phyloP scores from a whole-genome alignment of 495 filamentous ascomycete species.

The Pseudomonodictys pantanalensis region DNA sequence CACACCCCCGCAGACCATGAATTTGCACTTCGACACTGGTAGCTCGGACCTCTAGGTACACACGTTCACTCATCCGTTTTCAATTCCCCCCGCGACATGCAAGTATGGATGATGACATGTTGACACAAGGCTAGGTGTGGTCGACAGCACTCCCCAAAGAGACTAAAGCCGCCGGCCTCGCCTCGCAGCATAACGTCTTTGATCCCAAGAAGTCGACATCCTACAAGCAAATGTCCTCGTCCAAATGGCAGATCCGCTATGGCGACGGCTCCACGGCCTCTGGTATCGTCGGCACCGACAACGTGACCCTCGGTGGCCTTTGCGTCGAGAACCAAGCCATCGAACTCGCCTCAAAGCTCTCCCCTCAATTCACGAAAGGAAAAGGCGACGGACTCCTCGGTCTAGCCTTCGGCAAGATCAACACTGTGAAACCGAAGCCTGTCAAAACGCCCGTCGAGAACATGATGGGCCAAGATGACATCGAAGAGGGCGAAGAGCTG shows the following conservation, averaged over 20 bases:
- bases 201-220: constrained; percentile 61
- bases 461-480: constrained; percentile 67
- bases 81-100: not conserved
- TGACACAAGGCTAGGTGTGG: constrained; percentile 40
- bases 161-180: constrained; percentile 35
- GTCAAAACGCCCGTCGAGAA: constrained; percentile 73
- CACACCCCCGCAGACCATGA: constrained; percentile 63
- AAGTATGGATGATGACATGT: not conserved
- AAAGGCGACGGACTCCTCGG: constrained; percentile 72
- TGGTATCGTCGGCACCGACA: constrained; percentile 68
- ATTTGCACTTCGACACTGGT: constrained; percentile 74
- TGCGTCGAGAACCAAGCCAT: constrained; percentile 64
- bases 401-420: constrained; percentile 67
- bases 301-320: constrained; percentile 66
- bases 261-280: constrained; percentile 70
- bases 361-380: constrained; percentile 56
- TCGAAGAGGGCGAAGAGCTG: constrained; percentile 60
- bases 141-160: constrained; percentile 54
- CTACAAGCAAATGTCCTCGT: constrained; percentile 51
- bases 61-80: not conserved
- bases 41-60: constrained; percentile 74
- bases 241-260: constrained; percentile 69
- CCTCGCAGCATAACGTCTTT: constrained; percentile 51
- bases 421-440: constrained; percentile 60
- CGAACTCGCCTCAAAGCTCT: constrained; percentile 65